Base-by-base conservation (phyloP, 257 asterid species). In the Nicotiana obtusifolia region DNA sequence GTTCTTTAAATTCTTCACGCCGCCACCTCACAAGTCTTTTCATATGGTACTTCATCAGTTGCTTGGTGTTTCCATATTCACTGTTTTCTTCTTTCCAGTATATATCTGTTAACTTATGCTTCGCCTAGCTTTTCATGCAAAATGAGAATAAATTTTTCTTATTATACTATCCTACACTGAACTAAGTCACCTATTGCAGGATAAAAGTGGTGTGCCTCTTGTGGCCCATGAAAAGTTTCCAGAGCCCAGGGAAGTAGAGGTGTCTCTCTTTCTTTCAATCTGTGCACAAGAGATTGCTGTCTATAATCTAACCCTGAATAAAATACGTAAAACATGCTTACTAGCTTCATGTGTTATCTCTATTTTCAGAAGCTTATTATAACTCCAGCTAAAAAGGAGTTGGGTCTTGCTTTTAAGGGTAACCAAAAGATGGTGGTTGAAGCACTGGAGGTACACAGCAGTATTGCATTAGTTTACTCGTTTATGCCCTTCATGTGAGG, bases 231-330 rank as follows among this genome's bases (percentile, higher is more conserved):
- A 94, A 83, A 90, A 92, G 69, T 90, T 65, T 86, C 60, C 91
- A n/a, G 93, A 91, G 83, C 95, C 98, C 61, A 94, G 60, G 85
- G 98, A 92, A 90, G 97, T 94, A 81, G 98, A 92, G 98, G 97
- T 94, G 37, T 41, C 54, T 19, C 52, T 82, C 11, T 68, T 60
- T 69, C 59, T 73, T 53, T 77, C 68, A 52, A n/a, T 82, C 60
- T 57, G 17, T 24, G 33, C 80, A 13, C 71, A 5, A 47, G 15
- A 64, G 17, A 30, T 65, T n/a, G 24, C 6, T 1, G 49, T 16
- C 24, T 65, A 65, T 75, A 47, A 49, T 49, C 35, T 24, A 49
- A 75, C 5, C 62, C 60, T 49, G 79, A 49, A 24, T 75, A 49
- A 47, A 75, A 47, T 75, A 24, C 44, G 16, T 49, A 26, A 14